These are phyloP conservation scores for Fonsecaea pugnacius DNA, from an alignment of 2,329 filamentous ascomycete genomes.

Conservation along the genomic window DNA sequence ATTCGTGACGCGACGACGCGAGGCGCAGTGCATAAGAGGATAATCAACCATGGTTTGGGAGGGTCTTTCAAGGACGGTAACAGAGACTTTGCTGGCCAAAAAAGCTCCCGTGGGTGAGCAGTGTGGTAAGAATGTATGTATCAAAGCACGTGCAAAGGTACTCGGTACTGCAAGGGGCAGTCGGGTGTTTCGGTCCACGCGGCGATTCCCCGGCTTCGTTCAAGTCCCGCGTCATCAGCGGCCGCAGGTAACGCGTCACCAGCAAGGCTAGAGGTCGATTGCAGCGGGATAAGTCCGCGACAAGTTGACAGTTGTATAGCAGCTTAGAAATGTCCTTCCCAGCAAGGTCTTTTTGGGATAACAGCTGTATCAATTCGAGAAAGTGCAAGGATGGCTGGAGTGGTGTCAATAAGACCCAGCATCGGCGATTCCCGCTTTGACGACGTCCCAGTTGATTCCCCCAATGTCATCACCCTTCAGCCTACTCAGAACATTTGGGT, in stretches of 20 bases:
- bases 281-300: neutral
- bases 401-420: slow-evolving; percentile 23
- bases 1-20: neutral
- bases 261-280: neutral
- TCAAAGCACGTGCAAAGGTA: too few species aligned
- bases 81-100: neutral
- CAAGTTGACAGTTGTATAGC: neutral
- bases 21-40: neutral
- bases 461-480: slow-evolving; percentile 52
- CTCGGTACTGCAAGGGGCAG: neutral
- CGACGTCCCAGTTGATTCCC: slow-evolving; percentile 58
- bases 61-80: neutral
- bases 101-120: neutral
- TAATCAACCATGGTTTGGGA: neutral
- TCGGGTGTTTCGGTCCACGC: slow-evolving; percentile 1
- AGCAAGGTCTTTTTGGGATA: neutral
- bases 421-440: slow-evolving; percentile 37
- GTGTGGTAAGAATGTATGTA: neutral
- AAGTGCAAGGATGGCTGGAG: neutral
- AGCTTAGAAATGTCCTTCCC: neutral
- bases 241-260: neutral
- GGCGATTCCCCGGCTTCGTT: neutral
- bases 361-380: neutral
- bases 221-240: neutral
- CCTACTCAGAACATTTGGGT: slow-evolving; percentile 43